These are phyloP conservation scores for Plasmodium sp. DNA, from an alignment of 169 alveolate genomes.

Conservation along the genomic window DNA sequence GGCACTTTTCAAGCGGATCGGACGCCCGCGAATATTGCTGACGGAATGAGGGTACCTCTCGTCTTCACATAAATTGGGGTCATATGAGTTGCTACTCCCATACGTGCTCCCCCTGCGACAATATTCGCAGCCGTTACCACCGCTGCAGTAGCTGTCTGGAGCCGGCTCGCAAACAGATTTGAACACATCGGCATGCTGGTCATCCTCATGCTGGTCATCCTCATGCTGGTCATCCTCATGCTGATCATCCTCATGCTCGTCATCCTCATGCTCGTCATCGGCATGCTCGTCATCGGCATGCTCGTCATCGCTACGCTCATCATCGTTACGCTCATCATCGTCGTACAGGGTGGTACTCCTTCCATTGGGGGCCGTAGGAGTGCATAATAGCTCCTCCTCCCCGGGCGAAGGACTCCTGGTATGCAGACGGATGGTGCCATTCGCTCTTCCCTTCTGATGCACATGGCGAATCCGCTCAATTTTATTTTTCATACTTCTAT, in stretches of 20 bases:
- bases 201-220: background rate
- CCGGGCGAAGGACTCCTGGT: background rate
- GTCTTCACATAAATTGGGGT: background rate
- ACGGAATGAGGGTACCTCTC: background rate
- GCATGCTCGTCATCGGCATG: too few species aligned
- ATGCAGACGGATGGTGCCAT: background rate
- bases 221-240: too few species aligned
- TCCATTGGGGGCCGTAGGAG: background rate
- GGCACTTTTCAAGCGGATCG: background rate
- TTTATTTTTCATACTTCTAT: constrained; percentile 20
- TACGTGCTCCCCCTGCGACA: background rate
- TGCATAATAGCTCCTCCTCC: background rate
- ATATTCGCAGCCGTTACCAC: background rate
- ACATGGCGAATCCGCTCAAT: background rate
- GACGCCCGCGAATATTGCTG: background rate
- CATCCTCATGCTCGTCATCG: too few species aligned
- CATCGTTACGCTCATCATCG: background rate
- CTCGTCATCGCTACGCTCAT: background rate
- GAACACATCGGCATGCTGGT: background rate
- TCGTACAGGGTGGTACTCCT: background rate
- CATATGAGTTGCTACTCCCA: background rate
- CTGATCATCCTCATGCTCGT: too few species aligned
- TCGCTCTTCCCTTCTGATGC: background rate
- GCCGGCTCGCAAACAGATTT: background rate
- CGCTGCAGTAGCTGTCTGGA: background rate